A percentile compares a stretch with the other conserved stretches of the same genome.
Conservation (phyloP, 2,329 filamentous ascomycete genomes). For the Chalaropsis ovoidea region DNA sequence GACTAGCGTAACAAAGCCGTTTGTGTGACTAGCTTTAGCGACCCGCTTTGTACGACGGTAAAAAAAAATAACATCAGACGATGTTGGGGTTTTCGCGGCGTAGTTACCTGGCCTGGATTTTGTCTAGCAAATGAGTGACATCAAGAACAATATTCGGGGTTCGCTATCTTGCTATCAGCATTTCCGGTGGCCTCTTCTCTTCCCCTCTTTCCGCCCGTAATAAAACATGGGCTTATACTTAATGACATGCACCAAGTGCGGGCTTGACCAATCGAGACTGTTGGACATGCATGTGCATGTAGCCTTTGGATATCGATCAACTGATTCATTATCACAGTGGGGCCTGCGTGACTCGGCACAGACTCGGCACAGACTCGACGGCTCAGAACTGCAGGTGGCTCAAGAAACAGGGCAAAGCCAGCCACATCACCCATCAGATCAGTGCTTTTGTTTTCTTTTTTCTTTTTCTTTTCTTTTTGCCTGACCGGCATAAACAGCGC, state of each 20-base stretch:
- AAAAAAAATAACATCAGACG: neutral
- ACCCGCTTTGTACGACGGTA: neutral
- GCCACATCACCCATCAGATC: neutral
- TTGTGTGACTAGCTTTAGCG: neutral
- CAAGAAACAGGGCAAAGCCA: neutral
- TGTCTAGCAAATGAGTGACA: neutral
- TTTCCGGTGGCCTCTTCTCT: neutral
- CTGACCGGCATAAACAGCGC: neutral
- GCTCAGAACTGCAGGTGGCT: neutral
- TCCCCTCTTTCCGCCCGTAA: neutral
- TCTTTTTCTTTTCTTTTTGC: no score
- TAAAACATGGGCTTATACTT: neutral
- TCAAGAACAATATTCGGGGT: neutral
- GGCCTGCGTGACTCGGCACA: slow-evolving; percentile 4
- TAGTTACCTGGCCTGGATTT: no score
- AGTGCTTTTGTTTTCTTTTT: neutral
- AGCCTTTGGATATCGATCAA: neutral
- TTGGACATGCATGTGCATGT: slow-evolving; percentile 1
- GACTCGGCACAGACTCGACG: neutral
- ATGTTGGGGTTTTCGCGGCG: neutral
- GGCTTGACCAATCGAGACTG: neutral
- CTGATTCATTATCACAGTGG: neutral
- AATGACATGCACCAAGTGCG: neutral
- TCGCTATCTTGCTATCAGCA: no score
- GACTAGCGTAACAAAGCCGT: neutral